Evolutionary conservation across 2,329 filamentous ascomycete species (phyloP).

Genomic region (Parastagonospora avenae): DNA sequence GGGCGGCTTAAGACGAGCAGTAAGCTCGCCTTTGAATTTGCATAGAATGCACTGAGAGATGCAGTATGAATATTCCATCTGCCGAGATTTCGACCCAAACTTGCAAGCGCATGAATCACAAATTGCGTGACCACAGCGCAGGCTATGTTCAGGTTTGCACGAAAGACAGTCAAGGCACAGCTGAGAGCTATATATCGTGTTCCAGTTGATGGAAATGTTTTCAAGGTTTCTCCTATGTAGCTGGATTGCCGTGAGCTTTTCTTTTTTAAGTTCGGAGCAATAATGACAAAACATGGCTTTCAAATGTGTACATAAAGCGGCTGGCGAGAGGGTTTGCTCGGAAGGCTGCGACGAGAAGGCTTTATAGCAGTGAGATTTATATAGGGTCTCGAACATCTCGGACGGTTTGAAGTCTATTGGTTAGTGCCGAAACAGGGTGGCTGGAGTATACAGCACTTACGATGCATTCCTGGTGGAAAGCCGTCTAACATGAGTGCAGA

Average conservation of each 20-base stretch:
- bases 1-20: conserved; percentile 15
- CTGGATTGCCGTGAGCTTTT: conserved; percentile 4
- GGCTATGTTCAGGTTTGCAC: conserved; percentile 11
- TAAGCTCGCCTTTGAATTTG: conserved; percentile 4
- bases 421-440: not conserved
- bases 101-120: conserved; percentile 13
- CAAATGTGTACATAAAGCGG: conserved; percentile 2
- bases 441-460: conserved; percentile 12
- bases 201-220: conserved; percentile 9
- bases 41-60: conserved; percentile 15
- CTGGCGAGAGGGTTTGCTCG: not conserved
- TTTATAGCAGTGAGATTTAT: conserved; percentile 4
- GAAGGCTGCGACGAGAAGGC: not conserved
- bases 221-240: conserved; percentile 10
- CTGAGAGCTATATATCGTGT: conserved; percentile 7
- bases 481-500: conserved; percentile 10
- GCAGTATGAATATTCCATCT: conserved; percentile 16
- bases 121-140: conserved; percentile 11
- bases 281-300: conserved; percentile 1
- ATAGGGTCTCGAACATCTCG: conserved; percentile 2
- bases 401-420: conserved; percentile 4
- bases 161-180: conserved; percentile 13
- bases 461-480: conserved; percentile 9
- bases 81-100: conserved; percentile 2
- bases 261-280: conserved; percentile 2